Evolutionary conservation across 495 filamentous ascomycete genomes (phyloP).

Genomic region (Filosporella fistucella): DNA sequence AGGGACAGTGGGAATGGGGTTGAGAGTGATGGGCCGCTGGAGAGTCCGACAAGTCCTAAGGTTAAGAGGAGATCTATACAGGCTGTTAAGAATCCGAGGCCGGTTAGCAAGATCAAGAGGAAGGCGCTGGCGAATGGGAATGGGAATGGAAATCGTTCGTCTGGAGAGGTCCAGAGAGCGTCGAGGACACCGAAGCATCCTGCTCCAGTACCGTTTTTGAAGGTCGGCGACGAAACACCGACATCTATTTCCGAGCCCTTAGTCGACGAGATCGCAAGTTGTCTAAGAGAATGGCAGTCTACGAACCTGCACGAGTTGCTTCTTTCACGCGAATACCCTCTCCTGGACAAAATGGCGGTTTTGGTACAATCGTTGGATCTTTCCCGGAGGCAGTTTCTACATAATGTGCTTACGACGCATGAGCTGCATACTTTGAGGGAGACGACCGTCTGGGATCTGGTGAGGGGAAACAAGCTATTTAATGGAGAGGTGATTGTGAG

Average conservation of each 20-base stretch:
- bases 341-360: slow-evolving; percentile 74
- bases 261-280: slow-evolving; percentile 96
- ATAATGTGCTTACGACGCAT: slow-evolving; percentile 82
- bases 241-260: slow-evolving; percentile 84
- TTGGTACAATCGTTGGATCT: slow-evolving; percentile 78
- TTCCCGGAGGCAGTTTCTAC: slow-evolving; percentile 80
- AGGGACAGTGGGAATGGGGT: not conserved
- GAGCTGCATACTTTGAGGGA: slow-evolving; percentile 75
- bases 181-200: slow-evolving; percentile 69
- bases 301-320: slow-evolving; percentile 94
- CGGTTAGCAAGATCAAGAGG: slow-evolving; percentile 12
- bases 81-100: not conserved
- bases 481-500: slow-evolving; percentile 90
- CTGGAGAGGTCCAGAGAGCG: slow-evolving; percentile 39
- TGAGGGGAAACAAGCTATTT: slow-evolving; percentile 88
- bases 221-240: slow-evolving; percentile 93
- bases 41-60: slow-evolving; percentile 3
- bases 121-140: slow-evolving; percentile 25
- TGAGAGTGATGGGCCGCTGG: slow-evolving; percentile 3
- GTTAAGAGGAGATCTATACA: not conserved
- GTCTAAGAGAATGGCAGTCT: slow-evolving; percentile 95
- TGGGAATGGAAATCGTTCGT: slow-evolving; percentile 13
- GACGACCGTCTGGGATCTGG: slow-evolving; percentile 90
- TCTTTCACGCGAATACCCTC: slow-evolving; percentile 71
- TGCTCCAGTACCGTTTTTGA: slow-evolving; percentile 94